These are phyloP conservation scores for Fusarium sacchari DNA, from an alignment of 2,329 filamentous ascomycete species.

Conservation along the genomic window DNA sequence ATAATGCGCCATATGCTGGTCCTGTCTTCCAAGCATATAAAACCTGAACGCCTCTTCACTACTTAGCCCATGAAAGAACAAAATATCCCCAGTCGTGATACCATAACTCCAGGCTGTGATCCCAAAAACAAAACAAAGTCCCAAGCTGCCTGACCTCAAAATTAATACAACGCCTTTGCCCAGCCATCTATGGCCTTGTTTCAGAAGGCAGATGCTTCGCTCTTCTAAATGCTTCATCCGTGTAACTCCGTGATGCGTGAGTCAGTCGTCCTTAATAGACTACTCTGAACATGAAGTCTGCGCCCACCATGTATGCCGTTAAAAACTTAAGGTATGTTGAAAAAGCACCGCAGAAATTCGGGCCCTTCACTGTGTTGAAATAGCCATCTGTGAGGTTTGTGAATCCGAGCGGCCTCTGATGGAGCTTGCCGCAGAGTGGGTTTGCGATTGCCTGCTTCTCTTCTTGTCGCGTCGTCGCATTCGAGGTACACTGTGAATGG, in stretches of 20 bases:
- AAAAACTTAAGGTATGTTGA: not conserved
- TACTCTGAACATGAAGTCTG: conserved; percentile 10
- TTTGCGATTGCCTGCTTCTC: conserved; percentile 14
- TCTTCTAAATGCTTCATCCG: conserved; percentile 33
- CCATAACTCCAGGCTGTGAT: conserved; percentile 21
- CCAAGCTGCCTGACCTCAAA: not conserved
- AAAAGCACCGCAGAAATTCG: not conserved
- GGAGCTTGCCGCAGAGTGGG: conserved; percentile 6
- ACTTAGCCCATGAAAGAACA: not conserved
- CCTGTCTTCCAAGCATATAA: conserved; percentile 33
- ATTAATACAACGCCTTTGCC: conserved; percentile 16
- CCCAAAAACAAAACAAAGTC: not conserved
- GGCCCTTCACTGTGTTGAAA: not conserved
- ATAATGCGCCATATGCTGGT: conserved; percentile 27
- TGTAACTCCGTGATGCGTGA: conserved; percentile 34
- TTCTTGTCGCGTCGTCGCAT: conserved; percentile 44
- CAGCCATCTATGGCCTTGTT: conserved; percentile 4
- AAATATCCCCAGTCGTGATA: conserved; percentile 12
- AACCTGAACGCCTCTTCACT: conserved; percentile 5
- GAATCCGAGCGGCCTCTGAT: not conserved
- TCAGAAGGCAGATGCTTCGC: conserved; percentile 32
- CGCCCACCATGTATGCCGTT: conserved; percentile 3
- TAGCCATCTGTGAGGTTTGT: conserved; percentile 4
- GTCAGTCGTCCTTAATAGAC: conserved; percentile 1
- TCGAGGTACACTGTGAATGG: conserved; percentile 37